Base-by-base conservation (phyloP, 345 rosid genomes). In the Eucalyptus guilfoylei region DNA sequence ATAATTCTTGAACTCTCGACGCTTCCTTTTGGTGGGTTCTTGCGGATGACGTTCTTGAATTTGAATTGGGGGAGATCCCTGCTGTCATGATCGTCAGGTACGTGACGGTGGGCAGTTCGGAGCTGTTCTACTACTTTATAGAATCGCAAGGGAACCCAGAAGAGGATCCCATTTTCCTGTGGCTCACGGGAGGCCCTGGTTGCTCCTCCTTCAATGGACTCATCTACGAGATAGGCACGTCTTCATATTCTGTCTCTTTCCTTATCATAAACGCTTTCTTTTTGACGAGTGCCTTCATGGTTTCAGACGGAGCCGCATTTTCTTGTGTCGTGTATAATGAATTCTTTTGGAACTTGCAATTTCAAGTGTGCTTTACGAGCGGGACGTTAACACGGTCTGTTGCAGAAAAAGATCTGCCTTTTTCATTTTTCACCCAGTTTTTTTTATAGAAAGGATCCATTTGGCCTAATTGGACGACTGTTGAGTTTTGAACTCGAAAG, bases 131-230 rank as follows among this genome's bases (percentile, higher is more conserved):
- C 64, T 87, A 89, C 87, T 89, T 92, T 88, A 87, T 92, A 4
- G 93, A 93, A 86, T 91, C 94, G 5, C 89, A 90, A 89, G 89
- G 91, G 14, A 60, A 91, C 48, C 94, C 94, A 3, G 62, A 85
- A 32, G 80, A 80, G 40, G 91, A 93, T 42, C 94, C 94, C 69
- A 88, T 93, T 37, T 32, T 93, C 32, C 90, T 93, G 21, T 93
- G 93, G 93, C 80, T 91, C 30, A 88, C 91, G 8, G 94, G 94
- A 8, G 94, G 94, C 40, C 94, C 94, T 16, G 93, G 92, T 28
- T 93, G 94, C 55, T 90, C 93, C 86, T 64, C 91, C 40, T 89
- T 91, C 85, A 48, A 47, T 48, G 94, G 93, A 49, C 87, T 93
- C 34, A 26, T 90, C 88, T 89, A 90, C 76, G 93, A 91, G 90